Base-by-base conservation (phyloP, 371 early-diverging fungal genomes). In the Mortierella sp. region DNA sequence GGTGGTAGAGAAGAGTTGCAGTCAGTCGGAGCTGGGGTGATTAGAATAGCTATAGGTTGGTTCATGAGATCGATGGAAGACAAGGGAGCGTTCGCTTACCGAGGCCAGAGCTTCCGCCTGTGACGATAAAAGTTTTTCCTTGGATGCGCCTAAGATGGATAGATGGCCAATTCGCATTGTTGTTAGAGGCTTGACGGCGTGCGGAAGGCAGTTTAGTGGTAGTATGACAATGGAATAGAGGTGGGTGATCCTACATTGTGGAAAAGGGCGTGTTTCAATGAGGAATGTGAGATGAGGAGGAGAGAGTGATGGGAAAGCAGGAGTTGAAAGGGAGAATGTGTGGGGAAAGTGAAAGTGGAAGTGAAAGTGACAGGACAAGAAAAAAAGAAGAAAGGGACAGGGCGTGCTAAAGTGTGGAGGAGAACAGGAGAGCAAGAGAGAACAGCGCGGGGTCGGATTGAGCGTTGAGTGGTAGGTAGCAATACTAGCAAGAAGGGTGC, bases 121-220 rank as follows among this genome's bases (percentile, higher is more conserved):
- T 92, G 45, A 92, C 92, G 74, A 92, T 89, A 74, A 92, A 92
- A 24, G 90, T 89, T 65, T 91, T 92, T 83, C 90, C 90, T 76
- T 88, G 86, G 72, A 91, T 91, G 70, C 85, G 89, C 91, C 87
- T 86, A 65, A 8, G 50, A 38, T 6, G 58, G 38, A 68, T 38
- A 38, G 21, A 68, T 38, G 11, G 24, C 38, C 68, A 68, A 19
- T 68, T 3, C 42, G 14, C 19, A 60, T 8, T 26, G 31, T 1
- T 47, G 42, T 75, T 28, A 45, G 47, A 19, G 45, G 4, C 6
- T 14, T n/a, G 38, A 4, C 24, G 16, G 28, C 14, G 19, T n/a
- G n/a, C n/a, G n/a, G n/a, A n/a, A n/a, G n/a, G n/a, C n/a, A 38
- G 42, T 38, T 38, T 1, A 38, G 14, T 6, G 28, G 16, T 5